A percentile compares a stretch with the other conserved stretches of the same genome.
Evolutionary conservation across 768 basidiomycete genomes (phyloP).

Genomic region (Tephrocybe sp.): DNA sequence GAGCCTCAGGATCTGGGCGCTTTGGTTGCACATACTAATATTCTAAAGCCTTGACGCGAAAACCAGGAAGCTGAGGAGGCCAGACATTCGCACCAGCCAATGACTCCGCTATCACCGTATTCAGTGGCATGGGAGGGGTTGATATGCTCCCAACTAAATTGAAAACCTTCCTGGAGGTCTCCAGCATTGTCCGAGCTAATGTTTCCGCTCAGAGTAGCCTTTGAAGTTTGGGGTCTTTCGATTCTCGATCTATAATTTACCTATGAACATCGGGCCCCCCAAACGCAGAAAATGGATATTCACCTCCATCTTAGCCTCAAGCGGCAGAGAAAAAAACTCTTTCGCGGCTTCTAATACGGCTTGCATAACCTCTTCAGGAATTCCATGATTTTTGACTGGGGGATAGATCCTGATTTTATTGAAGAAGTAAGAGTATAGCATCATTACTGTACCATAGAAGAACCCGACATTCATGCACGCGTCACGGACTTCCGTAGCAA

Average conservation of each 20-base stretch:
- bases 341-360: conserved; percentile 46
- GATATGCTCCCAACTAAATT: conserved; percentile 71
- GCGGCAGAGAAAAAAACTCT: conserved; percentile 64
- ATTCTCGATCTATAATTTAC: conserved; percentile 63
- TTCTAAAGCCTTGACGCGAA: conserved; percentile 53
- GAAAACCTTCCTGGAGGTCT: conserved; percentile 90
- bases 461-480: conserved; percentile 85
- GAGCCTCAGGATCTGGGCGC: too few relatives aligned
- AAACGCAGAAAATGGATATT: background rate
- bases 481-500: conserved; percentile 61
- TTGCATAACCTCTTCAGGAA: conserved; percentile 50
- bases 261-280: background rate
- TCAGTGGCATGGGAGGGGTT: conserved; percentile 24
- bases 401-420: too few relatives aligned
- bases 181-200: conserved; percentile 75
- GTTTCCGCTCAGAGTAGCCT: conserved; percentile 74
- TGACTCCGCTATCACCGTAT: conserved; percentile 44
- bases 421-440: too few relatives aligned
- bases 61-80: conserved; percentile 62
- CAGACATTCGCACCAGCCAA: conserved; percentile 78
- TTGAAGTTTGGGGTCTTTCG: conserved; percentile 69
- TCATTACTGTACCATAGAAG: conserved; percentile 61
- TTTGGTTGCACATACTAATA: conserved; percentile 59
- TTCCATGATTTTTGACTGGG: conserved; percentile 76
- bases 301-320: conserved; percentile 66